These are phyloP conservation scores for Mycena galopus DNA, from an alignment of 768 basidiomycete genomes.

Conservation along the genomic window DNA sequence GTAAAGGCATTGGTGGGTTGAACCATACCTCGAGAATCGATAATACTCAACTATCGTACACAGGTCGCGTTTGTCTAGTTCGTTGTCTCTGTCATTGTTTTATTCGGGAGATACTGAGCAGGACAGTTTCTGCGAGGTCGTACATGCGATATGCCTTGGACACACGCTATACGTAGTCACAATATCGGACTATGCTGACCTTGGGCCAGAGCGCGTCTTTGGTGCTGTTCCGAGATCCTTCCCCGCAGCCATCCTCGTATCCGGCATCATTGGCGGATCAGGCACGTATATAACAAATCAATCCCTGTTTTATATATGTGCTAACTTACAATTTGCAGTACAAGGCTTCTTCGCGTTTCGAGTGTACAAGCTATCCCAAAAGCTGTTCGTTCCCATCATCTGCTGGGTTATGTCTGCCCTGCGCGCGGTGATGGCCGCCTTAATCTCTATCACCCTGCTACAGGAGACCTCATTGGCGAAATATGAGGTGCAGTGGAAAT, in stretches of 20 bases:
- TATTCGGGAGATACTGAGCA: not conserved
- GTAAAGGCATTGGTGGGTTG: not conserved
- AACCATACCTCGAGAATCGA: not conserved
- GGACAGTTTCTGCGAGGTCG: not conserved
- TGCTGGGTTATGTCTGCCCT: not conserved
- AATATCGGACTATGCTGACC: not conserved
- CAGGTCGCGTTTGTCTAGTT: not conserved
- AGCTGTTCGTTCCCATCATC: not conserved
- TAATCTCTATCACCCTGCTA: not conserved
- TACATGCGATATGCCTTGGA: not conserved
- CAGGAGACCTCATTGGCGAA: not conserved
- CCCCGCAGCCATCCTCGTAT: not conserved
- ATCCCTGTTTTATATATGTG: no score
- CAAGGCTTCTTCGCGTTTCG: not conserved
- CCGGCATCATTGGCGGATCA: not conserved
- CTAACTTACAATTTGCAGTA: not conserved
- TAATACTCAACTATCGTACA: not conserved
- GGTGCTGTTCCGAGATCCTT: no score
- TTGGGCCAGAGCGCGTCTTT: not conserved
- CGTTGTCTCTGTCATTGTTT: not conserved
- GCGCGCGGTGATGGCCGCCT: not conserved
- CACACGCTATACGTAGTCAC: not conserved
- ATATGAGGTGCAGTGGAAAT: not conserved
- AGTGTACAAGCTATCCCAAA: not conserved
- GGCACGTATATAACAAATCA: not conserved